A percentile compares a stretch with the other conserved stretches of the same genome.
These are phyloP conservation scores for Maudiozyma serrabonitensis DNA, from an alignment of 805 yeast species.

Conservation along the genomic window DNA sequence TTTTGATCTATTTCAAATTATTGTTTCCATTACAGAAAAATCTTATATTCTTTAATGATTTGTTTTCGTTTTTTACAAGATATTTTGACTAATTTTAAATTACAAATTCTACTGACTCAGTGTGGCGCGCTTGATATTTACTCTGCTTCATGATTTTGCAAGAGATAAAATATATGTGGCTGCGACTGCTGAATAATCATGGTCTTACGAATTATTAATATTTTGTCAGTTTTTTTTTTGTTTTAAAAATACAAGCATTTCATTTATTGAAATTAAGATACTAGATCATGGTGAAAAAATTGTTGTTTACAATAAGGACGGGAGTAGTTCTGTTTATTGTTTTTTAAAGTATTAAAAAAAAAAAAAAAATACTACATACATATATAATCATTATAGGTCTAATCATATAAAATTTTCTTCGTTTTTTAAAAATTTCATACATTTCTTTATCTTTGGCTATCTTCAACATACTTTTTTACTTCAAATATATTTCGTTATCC, in stretches of 20 bases:
- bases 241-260: no score
- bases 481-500: neutral
- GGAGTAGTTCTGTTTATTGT: neutral
- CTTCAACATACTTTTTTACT: neutral
- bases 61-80: no score
- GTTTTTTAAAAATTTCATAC: no score
- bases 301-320: no score
- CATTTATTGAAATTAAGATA: no score
- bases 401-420: no score
- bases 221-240: no score
- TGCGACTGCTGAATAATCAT: conserved; percentile 2
- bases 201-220: neutral
- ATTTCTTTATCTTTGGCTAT: neutral
- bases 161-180: neutral
- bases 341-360: neutral
- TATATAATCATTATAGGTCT: neutral
- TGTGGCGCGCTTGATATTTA: neutral
- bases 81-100: no score
- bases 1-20: no score
- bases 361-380: neutral
- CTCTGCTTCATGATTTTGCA: neutral
- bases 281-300: no score
- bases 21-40: no score
- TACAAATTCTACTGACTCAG: neutral
- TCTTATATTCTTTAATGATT: no score